Evolutionary conservation across 495 filamentous ascomycete genomes (phyloP), one percentile per base, ranked within the genome.

Genomic region (Podospora pseudoanserina): DNA sequence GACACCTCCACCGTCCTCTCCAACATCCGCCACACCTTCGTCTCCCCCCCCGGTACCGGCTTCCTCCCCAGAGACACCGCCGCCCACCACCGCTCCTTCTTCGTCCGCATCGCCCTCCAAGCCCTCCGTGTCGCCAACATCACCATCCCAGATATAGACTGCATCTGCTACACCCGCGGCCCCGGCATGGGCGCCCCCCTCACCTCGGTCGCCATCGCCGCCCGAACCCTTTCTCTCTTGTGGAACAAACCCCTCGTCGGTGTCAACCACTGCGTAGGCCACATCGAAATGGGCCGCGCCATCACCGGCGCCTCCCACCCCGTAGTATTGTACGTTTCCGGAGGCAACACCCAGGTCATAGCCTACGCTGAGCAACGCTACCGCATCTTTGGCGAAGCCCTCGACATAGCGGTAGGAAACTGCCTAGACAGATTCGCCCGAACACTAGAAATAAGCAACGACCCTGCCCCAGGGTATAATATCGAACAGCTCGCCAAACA

Each of bases 21-120:
- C 74, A 99, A 99, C 79, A 86, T 99, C 74, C 89, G 95, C 19
- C 91, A 98, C 84, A 99, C 95, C 30, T 98, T 92, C 79, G 83
- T 90, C 71, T 91, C 94, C 28, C 95, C 95, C 9, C 92, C 95
- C 1, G 95, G 95, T 23, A 91, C 93, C 65, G 95, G 95, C 2
- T 99, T 99, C 77, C 88, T 98, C 18, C 95, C 95, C 34, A 97
- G 97, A 76, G 95, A 98, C 81, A 97, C 93, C 0, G 95, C 95
- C 5, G 86, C 86, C 16, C 95, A 99, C 79, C 95, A 99, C 84
- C 88, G 95, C 44, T 72, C 87, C 67, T 93, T 89, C 90, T 89
- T 97, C 68, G 89, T 95, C 6, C 85, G 86, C 55, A 78, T 98
- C 2, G 88, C 96, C 49, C 91, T 89, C 69, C 84, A 89, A 61